A percentile compares a stretch with the other conserved stretches of the same genome.
These are phyloP conservation scores for Trametes sp. DNA, from an alignment of 1,284 basidiomycete species.

Conservation along the genomic window DNA sequence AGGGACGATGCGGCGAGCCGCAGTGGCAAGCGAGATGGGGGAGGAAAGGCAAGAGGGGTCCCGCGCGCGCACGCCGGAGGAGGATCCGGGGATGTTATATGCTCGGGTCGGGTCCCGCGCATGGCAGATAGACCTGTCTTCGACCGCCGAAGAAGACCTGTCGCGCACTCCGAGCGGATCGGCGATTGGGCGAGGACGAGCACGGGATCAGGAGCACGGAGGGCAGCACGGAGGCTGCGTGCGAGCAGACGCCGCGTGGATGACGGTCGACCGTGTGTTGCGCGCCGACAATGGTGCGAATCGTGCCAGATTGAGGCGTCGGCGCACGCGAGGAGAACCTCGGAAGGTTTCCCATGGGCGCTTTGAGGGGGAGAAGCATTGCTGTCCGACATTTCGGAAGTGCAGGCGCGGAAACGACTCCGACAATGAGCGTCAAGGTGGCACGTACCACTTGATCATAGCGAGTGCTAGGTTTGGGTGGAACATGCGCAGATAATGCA, in stretches of 20 bases:
- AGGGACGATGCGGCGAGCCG: background rate
- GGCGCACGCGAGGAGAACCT: slow-evolving; percentile 7
- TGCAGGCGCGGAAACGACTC: too few relatives aligned
- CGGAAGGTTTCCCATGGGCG: background rate
- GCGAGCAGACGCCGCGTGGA: background rate
- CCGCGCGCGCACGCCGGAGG: background rate
- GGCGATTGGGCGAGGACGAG: background rate
- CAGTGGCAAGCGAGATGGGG: background rate
- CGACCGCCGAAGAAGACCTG: slow-evolving; percentile 9
- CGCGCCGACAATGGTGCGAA: slow-evolving; percentile 1
- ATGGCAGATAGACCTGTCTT: background rate
- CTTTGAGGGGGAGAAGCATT: background rate
- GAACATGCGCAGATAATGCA: too few relatives aligned
- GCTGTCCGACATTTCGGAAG: background rate
- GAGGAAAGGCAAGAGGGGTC: slow-evolving; percentile 1
- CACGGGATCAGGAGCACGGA: slow-evolving; percentile 1
- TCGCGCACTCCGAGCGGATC: slow-evolving; percentile 8
- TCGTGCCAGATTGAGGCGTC: background rate
- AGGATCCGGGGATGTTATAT: background rate
- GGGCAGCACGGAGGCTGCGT: background rate
- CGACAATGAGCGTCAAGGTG: too few relatives aligned
- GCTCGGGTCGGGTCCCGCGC: background rate
- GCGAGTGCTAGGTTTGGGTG: too few relatives aligned
- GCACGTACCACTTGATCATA: too few relatives aligned
- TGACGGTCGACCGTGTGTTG: background rate